A percentile compares a stretch with the other conserved stretches of the same genome.
These are phyloP conservation scores for Trichoderma gamsii DNA, from an alignment of 495 filamentous ascomycete genomes.

Conservation along the genomic window DNA sequence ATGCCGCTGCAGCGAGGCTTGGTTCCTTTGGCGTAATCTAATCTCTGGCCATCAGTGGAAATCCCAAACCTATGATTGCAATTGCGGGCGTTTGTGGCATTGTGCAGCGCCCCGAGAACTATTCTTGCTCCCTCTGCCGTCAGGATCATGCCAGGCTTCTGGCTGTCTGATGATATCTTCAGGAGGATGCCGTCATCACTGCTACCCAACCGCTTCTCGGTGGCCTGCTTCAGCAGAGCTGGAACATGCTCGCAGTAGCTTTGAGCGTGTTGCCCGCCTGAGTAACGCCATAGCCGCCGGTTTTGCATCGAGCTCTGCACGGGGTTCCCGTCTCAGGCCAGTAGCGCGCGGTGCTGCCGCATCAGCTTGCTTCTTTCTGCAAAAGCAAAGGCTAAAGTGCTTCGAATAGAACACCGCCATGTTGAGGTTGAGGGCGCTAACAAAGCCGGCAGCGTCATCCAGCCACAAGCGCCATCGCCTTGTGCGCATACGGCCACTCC, in stretches of 20 bases:
- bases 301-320: neutral
- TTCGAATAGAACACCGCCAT: constrained; percentile 9
- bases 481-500: neutral
- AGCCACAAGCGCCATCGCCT: constrained; percentile 1
- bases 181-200: constrained; percentile 4
- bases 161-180: neutral
- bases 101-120: neutral
- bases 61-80: neutral
- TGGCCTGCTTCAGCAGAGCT: neutral
- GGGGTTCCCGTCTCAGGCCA: neutral
- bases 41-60: neutral
- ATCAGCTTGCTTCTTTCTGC: neutral
- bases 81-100: neutral
- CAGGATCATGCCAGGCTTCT: constrained; percentile 4
- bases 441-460: neutral
- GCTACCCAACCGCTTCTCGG: neutral
- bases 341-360: neutral
- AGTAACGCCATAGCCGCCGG: constrained; percentile 7
- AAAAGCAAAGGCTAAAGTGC: neutral
- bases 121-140: neutral
- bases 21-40: neutral
- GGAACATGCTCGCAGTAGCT: neutral
- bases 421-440: neutral
- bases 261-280: neutral
- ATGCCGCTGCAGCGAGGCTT: neutral